Evolutionary conservation across 257 asterid genomes (phyloP).

Genomic region (Rubia yunnanensis): DNA sequence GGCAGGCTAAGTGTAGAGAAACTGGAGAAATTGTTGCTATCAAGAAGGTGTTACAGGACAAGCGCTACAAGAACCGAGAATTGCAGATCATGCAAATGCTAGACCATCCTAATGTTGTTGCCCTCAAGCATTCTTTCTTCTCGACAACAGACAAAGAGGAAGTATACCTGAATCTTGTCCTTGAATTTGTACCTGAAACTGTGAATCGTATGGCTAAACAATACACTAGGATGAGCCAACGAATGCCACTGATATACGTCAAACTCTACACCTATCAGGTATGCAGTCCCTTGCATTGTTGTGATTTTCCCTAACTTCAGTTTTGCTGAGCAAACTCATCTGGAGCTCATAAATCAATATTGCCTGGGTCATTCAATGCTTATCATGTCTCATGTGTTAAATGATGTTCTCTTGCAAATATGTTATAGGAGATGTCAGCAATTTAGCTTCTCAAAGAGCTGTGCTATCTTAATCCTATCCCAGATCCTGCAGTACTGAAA

Average conservation of each 20-base stretch:
- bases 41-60: constrained; percentile 97
- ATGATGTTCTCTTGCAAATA: background rate
- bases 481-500: background rate
- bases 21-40: constrained; percentile 96
- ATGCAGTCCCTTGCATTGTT: constrained; percentile 9
- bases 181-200: constrained; percentile 93
- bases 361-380: background rate
- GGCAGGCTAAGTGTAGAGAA: constrained; percentile 92
- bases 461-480: background rate
- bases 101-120: constrained; percentile 93
- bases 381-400: background rate
- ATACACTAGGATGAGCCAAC: constrained; percentile 83
- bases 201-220: constrained; percentile 90
- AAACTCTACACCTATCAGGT: constrained; percentile 93
- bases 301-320: background rate
- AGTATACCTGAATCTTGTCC: constrained; percentile 86
- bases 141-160: constrained; percentile 90
- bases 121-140: constrained; percentile 85
- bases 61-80: constrained; percentile 94
- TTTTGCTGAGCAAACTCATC: background rate
- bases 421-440: background rate
- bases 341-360: background rate
- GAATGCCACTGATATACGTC: constrained; percentile 84
- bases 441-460: background rate
- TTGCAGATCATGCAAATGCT: constrained; percentile 96